Evolutionary conservation across 768 basidiomycete genomes (phyloP), one percentile per base, ranked within the genome.

Genomic region (Favolaschia claudopus): DNA sequence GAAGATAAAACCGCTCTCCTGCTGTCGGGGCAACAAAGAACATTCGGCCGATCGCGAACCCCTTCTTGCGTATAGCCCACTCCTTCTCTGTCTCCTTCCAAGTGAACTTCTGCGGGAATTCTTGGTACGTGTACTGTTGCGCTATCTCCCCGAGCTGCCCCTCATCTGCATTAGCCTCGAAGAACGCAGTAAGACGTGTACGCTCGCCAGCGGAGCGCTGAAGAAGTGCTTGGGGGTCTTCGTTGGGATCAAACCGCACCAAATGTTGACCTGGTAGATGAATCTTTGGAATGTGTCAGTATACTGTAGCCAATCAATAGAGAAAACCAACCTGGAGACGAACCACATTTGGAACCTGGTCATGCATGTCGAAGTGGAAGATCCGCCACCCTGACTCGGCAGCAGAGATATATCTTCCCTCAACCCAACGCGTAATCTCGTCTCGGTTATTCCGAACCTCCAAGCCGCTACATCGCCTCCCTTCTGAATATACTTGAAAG

Each of bases 1-100:
- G 69, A 0, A 83, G 75, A 58, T 82, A 80, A 60, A 77, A 82
- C 0, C 64, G 43, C 39, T 83, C 78, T 2, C 78, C 76, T 36
- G 64, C 54, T 32, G 72, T 70, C 3, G 79, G 79, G 22, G 55
- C 45, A 10, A 68, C 74, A 66, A 67, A 74, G 49, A 70, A 73
- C 65, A 79, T 72, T 3, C 34, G 53, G 0, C 53, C 53, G 14
- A 55, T 24, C 1, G 53, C 53, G 29, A 46, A 46, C 9, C 54
- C 54, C 20, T 44, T 13, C 4, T 64, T 58, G 0, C 75, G 72
- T 46, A 74, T 62, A 5, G 76, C 69, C 54, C 54, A 55, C 0
- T 37, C 27, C 44, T 55, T 55, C 7, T 55, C 54, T 9, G 31
- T 17, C 27, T 55, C 14, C 28, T 55, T 55, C 54, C 54, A 55